A percentile compares a stretch with the other conserved stretches of the same genome.
These are phyloP conservation scores for Eudorina sp. DNA, from an alignment of 139 green algal genomes.

Conservation along the genomic window DNA sequence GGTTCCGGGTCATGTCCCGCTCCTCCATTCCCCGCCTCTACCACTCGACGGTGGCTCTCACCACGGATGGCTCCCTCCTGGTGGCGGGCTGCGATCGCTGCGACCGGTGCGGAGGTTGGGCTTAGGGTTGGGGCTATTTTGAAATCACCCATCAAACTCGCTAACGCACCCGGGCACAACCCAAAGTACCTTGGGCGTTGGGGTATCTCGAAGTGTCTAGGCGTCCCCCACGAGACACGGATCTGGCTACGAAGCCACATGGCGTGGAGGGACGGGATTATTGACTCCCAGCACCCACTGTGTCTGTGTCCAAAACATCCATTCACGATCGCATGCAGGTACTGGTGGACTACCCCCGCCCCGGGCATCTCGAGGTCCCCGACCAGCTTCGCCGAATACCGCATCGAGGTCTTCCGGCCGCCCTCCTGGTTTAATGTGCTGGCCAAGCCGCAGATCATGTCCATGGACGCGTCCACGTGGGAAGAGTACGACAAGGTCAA, in stretches of 20 bases:
- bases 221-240: no score
- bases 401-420: conserved; percentile 59
- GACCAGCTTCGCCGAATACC: conserved; percentile 56
- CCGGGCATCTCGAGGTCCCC: conserved; percentile 10
- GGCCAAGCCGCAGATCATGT: conserved; percentile 44
- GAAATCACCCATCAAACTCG: no score
- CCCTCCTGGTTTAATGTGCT: conserved; percentile 46
- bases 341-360: conserved; percentile 41
- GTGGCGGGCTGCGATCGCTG: conserved; percentile 60
- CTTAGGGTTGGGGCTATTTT: no score
- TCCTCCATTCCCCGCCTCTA: conserved; percentile 48
- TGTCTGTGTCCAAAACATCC: no score
- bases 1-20: conserved; percentile 29
- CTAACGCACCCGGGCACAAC: no score
- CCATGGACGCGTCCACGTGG: neutral
- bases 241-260: no score
- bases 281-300: no score
- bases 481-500: neutral
- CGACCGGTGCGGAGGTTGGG: no score
- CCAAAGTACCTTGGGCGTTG: no score
- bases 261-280: no score
- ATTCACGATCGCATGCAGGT: conserved; percentile 14
- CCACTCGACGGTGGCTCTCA: conserved; percentile 53
- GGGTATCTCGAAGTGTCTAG: no score
- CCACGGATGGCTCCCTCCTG: conserved; percentile 56